Evolutionary conservation across 768 basidiomycete species (phyloP).

Genomic region (Mycena indigotica): DNA sequence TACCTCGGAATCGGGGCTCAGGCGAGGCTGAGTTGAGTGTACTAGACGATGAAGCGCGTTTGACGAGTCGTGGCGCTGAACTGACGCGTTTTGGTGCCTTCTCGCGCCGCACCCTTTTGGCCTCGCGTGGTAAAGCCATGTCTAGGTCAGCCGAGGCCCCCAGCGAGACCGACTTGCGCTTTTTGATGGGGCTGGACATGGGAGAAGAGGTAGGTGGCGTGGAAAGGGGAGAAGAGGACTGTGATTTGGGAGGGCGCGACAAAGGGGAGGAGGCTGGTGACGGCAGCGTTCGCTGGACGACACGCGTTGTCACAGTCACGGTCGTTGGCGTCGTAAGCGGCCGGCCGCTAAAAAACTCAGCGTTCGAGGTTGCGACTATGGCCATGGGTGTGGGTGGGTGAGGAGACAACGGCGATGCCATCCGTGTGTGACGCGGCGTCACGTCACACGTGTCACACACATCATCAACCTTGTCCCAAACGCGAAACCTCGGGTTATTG

Average conservation of each 20-base stretch:
- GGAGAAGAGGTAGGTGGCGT: constrained; percentile 26
- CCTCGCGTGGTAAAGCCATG: constrained; percentile 36
- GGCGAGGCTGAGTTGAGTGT: constrained; percentile 45
- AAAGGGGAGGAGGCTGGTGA: not conserved
- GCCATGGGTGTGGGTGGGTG: not conserved
- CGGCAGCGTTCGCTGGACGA: not conserved
- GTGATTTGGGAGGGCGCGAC: constrained; percentile 2
- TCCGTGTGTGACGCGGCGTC: too few species aligned
- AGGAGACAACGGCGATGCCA: not conserved
- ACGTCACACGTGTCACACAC: not conserved
- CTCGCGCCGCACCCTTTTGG: constrained; percentile 42
- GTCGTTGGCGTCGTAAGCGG: not conserved
- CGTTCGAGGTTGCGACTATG: not conserved
- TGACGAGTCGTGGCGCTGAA: constrained; percentile 37
- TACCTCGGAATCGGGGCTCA: constrained; percentile 58
- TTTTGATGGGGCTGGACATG: constrained; percentile 25
- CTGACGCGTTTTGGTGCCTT: constrained; percentile 38
- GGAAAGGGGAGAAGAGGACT: constrained; percentile 32
- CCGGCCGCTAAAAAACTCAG: not conserved
- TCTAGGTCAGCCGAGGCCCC: constrained; percentile 12
- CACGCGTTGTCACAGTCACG: not conserved
- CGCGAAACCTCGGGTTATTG: too few species aligned
- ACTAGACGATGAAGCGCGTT: constrained; percentile 49
- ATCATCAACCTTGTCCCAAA: not conserved
- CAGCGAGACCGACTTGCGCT: constrained; percentile 37